Base-by-base conservation (phyloP, 2,329 filamentous ascomycete genomes). In the Amesomyces nigricolor region DNA sequence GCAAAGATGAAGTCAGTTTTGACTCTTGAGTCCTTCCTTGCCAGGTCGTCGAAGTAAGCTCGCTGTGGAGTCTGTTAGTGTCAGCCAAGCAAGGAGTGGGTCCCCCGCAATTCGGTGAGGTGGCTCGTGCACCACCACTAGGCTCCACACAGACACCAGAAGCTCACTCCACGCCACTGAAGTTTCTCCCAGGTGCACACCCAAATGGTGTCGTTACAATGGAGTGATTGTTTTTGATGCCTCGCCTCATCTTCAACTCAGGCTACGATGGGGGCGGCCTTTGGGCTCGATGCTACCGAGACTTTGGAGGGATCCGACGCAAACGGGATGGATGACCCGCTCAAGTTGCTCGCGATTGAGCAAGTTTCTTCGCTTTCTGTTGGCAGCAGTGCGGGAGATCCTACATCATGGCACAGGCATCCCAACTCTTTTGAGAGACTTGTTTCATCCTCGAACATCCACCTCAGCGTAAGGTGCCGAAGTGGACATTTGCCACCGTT, bases 301-400 rank as follows among this genome's bases (percentile, higher is more conserved):
- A 1, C 11, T 35, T 35, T 9, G 32, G 8, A 13, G 32, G 11
- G 8, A 35, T 19, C 10, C 10, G n/a, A 13, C 10, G 30, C 26
- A 35, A 29, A 29, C 30, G 35, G 22, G 29, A 45, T 10, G n/a
- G 40, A 32, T 54, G 43, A 37, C 47, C 47, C 35, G 48, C 44
- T 39, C 47, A 29, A 32, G 16, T 43, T 43, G 44, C 48, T 35
- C 32, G 48, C 43, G 38, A 26, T 35, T 56, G 53, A 56, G 53
- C 53, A 56, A 56, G 53, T 56, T 56, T 56, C 44, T 14, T 47
- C 32, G 19, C 13, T 22, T 40, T 17, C 40, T 30, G 17, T 44
- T n/a, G 11, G 16, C 32, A 47, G 32, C 35, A 11, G 11, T 42
- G 16, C 19, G 39, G 17, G 43, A 30, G 22, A 32, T 50, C 26